Evolutionary conservation across 768 basidiomycete genomes (phyloP).

Genomic region (Naganishia vishniacii): DNA sequence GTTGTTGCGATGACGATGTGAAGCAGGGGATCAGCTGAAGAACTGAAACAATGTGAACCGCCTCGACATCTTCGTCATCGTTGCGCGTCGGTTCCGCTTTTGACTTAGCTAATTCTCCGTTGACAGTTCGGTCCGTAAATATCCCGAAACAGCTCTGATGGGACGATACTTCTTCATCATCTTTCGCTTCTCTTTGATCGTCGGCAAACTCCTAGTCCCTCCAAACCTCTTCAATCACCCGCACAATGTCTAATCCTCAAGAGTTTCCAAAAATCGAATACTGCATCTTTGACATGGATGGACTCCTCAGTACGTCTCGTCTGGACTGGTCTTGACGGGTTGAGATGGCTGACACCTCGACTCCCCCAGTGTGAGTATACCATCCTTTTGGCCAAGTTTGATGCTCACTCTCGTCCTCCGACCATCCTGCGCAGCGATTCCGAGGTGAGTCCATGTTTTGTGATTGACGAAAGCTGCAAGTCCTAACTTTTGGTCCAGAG

Average conservation of each 20-base stretch:
- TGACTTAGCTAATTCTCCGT: background rate
- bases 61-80: background rate
- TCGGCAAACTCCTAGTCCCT: background rate
- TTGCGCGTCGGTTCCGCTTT: conserved; percentile 17
- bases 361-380: conserved; percentile 6
- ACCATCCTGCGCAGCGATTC: conserved; percentile 31
- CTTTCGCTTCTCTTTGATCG: background rate
- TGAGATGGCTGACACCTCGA: background rate
- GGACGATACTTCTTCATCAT: no score
- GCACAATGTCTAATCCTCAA: conserved; percentile 6
- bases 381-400: background rate
- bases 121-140: no score
- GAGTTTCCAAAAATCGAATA: conserved; percentile 40
- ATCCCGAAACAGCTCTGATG: no score
- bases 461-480: background rate
- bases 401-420: background rate
- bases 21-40: no score
- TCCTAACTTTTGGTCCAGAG: conserved; percentile 26
- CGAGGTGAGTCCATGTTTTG: conserved; percentile 34
- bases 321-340: background rate
- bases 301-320: conserved; percentile 30
- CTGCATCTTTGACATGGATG: conserved; percentile 48
- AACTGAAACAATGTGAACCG: background rate
- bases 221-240: no score
- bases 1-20: background rate